phyloP scores from a whole-genome alignment of 83 land plant species.

The Larix sibirica region DNA sequence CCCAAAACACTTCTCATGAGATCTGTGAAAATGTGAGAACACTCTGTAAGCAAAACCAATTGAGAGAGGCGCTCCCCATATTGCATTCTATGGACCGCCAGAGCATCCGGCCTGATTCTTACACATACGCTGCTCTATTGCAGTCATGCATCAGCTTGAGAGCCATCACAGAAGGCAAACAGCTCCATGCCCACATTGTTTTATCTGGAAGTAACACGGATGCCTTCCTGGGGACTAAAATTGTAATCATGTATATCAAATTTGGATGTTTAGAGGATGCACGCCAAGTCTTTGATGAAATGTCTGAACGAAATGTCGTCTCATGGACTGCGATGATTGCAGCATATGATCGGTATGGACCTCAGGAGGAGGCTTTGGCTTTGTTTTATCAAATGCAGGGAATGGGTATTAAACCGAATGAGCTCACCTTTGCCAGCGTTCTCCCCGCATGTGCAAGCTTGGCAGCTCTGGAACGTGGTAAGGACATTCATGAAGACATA shows the following conservation, averaged over 20 bases:
- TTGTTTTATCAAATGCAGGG: not conserved
- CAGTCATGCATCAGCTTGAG: not conserved
- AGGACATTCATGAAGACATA: conserved; percentile 10
- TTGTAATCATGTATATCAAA: not conserved
- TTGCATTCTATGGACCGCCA: not conserved
- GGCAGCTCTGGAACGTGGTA: not conserved
- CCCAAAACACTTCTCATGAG: not conserved
- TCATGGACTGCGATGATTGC: not conserved
- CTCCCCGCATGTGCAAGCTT: not conserved
- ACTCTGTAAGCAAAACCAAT: not conserved
- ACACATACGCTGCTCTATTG: not conserved
- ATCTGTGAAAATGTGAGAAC: not conserved
- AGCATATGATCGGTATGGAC: not conserved
- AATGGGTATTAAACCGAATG: not conserved
- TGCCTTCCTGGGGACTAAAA: not conserved
- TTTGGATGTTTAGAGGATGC: not conserved
- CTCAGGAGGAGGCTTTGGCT: not conserved
- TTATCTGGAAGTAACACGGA: not conserved
- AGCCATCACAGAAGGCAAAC: not conserved
- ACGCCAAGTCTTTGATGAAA: not conserved
- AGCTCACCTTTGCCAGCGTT: not conserved
- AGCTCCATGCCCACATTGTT: not conserved
- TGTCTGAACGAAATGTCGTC: not conserved
- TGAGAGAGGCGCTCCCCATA: not conserved
- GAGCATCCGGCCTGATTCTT: not conserved